phyloP scores from a whole-genome alignment of 2,329 filamentous ascomycete species.

The Fusarium nygamai region DNA sequence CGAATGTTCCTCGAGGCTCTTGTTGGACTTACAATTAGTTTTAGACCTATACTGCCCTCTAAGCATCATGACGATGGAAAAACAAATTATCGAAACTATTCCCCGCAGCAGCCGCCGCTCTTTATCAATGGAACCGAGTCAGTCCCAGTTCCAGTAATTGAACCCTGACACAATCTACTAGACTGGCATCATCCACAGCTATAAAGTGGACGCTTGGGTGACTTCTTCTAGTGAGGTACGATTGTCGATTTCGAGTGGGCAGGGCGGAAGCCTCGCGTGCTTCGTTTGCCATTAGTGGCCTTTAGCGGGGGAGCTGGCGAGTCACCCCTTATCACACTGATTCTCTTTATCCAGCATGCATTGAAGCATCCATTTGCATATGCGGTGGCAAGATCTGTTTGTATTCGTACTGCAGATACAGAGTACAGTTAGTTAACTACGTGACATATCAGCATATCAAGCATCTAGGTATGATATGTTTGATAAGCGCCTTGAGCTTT shows the following conservation, averaged over 20 bases:
- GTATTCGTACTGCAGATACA: background rate
- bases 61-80: constrained; percentile 3
- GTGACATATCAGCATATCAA: background rate
- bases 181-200: constrained; percentile 10
- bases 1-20: background rate
- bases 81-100: constrained; percentile 13
- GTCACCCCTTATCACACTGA: constrained; percentile 26
- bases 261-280: constrained; percentile 16
- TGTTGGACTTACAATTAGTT: background rate
- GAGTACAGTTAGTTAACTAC: background rate
- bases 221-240: constrained; percentile 22
- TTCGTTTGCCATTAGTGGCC: constrained; percentile 30
- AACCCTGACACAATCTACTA: constrained; percentile 12
- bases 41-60: background rate
- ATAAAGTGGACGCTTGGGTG: constrained; percentile 30
- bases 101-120: constrained; percentile 26
- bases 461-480: background rate
- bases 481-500: constrained; percentile 8
- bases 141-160: constrained; percentile 1
- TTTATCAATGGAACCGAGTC: constrained; percentile 19
- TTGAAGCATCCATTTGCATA: background rate
- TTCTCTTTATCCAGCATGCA: constrained; percentile 4
- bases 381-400: background rate
- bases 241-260: constrained; percentile 26
- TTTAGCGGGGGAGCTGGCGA: constrained; percentile 21